These are phyloP conservation scores for Farysia itapuensis DNA, from an alignment of 1,284 basidiomycete species.

Conservation along the genomic window DNA sequence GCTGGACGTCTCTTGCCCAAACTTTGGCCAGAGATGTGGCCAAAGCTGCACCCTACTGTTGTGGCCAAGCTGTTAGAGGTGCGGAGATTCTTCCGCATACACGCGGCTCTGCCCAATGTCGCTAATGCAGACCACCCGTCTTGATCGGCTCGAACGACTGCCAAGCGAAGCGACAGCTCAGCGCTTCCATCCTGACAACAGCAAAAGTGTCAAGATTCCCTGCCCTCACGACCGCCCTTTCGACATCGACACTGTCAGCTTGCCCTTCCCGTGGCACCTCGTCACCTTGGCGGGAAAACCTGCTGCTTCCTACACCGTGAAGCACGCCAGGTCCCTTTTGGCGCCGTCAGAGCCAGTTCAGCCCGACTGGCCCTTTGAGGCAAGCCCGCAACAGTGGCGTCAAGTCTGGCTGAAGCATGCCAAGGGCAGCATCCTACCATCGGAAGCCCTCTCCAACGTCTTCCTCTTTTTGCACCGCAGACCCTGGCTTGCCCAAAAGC, in stretches of 20 bases:
- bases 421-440: neutral
- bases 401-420: conserved; percentile 2
- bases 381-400: neutral
- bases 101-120: too few relatives aligned
- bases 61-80: neutral
- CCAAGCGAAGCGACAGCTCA: too few relatives aligned
- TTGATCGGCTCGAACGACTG: too few relatives aligned
- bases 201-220: conserved; percentile 3
- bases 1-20: neutral
- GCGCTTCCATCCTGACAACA: conserved; percentile 4
- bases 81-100: too few relatives aligned
- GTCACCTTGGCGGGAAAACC: conserved; percentile 1
- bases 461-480: neutral
- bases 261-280: conserved; percentile 3
- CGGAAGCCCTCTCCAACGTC: neutral
- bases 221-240: conserved; percentile 5
- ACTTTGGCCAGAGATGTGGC: conserved; percentile 1
- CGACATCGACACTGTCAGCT: conserved; percentile 4
- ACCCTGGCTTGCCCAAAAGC: neutral
- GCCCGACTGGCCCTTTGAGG: conserved; percentile 4
- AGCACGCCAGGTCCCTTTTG: neutral
- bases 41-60: neutral
- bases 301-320: neutral
- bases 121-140: too few relatives aligned
- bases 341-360: neutral